These are phyloP conservation scores for Bassia scoparia DNA, from an alignment of 148 eudicot genomes.

Conservation along the genomic window DNA sequence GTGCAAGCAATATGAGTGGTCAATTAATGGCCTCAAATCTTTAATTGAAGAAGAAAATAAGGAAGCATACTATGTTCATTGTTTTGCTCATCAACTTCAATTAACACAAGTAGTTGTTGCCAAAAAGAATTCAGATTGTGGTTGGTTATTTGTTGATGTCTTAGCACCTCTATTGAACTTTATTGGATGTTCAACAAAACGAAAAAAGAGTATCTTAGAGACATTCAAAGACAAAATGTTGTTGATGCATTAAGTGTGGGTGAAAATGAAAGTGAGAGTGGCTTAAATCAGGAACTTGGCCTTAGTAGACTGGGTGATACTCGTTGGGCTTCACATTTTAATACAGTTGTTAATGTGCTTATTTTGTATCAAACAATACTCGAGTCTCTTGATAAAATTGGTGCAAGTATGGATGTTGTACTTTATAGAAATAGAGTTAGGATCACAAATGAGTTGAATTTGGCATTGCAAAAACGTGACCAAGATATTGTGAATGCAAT, in stretches of 20 bases:
- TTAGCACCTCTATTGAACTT: not conserved
- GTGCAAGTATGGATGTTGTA: too few species aligned
- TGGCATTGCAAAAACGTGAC: not conserved
- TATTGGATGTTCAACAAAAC: slow-evolving; percentile 5
- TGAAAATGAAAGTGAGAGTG: not conserved
- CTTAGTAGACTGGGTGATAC: not conserved
- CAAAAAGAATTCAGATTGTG: slow-evolving; percentile 3
- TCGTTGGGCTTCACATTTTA: slow-evolving; percentile 10
- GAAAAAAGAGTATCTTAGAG: not conserved
- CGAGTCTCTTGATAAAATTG: not conserved
- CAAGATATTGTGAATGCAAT: slow-evolving; percentile 10
- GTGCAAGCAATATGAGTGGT: not conserved
- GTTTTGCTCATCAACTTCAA: slow-evolving; percentile 10
- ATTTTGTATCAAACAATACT: too few species aligned
- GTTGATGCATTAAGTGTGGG: not conserved
- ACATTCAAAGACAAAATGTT: not conserved
- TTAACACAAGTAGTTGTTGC: slow-evolving; percentile 1
- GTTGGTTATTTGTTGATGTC: not conserved
- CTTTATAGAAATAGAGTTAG: not conserved
- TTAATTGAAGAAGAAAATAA: not conserved
- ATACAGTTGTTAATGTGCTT: not conserved
- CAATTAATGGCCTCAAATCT: not conserved
- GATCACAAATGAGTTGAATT: not conserved
- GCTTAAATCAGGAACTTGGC: slow-evolving; percentile 5
- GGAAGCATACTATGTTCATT: slow-evolving; percentile 1